Percentiles rank a stretch among this genome's conserved stretches.
These are phyloP conservation scores for Fusarium armeniacum DNA, from an alignment of 2,329 filamentous ascomycete genomes.

Conservation along the genomic window DNA sequence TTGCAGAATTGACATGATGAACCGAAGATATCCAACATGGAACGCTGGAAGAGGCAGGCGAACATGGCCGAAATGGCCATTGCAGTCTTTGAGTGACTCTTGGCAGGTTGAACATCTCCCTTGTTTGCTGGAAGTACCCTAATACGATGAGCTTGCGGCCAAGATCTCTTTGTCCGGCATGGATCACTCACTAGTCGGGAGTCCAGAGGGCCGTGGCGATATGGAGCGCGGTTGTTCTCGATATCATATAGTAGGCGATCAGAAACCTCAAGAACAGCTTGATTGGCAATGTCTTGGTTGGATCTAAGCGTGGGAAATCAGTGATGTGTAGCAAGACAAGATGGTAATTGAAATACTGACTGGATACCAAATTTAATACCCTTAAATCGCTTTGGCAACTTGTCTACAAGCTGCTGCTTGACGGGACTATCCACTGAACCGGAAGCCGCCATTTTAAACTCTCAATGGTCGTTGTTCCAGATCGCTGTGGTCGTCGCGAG, in stretches of 20 bases:
- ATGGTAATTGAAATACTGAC: conserved; percentile 61
- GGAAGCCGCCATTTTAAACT: conserved; percentile 29
- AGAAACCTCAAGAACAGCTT: conserved; percentile 95
- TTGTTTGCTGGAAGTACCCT: conserved; percentile 88
- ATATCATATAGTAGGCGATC: conserved; percentile 94
- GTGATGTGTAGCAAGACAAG: background rate
- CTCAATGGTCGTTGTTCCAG: background rate
- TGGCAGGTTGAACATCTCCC: conserved; percentile 87
- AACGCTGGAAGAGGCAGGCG: conserved; percentile 91
- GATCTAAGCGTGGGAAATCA: conserved; percentile 67
- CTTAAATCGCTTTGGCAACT: conserved; percentile 90
- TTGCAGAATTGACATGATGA: conserved; percentile 91
- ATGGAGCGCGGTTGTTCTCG: conserved; percentile 80
- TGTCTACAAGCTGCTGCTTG: conserved; percentile 92
- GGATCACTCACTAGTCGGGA: conserved; percentile 72
- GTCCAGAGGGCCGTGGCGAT: conserved; percentile 88
- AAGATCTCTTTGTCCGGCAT: background rate
- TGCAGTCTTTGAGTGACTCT: conserved; percentile 84
- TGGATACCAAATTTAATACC: conserved; percentile 95
- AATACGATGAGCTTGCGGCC: conserved; percentile 2
- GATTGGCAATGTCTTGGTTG: conserved; percentile 93
- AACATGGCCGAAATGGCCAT: conserved; percentile 95
- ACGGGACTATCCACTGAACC: conserved; percentile 56
- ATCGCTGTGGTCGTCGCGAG: background rate
- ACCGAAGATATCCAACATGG: conserved; percentile 95